These are phyloP conservation scores for Podila verticillata DNA, from an alignment of 192 early-diverging fungal genomes.

Conservation along the genomic window DNA sequence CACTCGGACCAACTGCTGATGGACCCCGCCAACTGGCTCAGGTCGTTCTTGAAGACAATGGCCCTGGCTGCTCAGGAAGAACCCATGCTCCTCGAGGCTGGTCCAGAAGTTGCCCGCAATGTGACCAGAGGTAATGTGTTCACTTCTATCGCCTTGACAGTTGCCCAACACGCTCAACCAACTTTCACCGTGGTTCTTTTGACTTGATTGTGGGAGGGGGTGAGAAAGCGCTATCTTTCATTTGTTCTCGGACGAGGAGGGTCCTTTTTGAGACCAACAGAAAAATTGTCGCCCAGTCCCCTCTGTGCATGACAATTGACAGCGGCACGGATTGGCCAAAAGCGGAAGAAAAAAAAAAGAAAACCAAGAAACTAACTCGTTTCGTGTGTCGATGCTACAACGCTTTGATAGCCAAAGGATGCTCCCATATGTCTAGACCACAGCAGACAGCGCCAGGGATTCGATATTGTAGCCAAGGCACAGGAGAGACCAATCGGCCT, in stretches of 20 bases:
- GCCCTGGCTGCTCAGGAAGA: not conserved
- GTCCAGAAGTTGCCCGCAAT: not conserved
- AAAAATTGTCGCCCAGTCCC: not conserved
- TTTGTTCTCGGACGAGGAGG: not conserved
- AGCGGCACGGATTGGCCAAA: not conserved
- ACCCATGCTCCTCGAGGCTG: not conserved
- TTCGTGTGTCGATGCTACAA: not conserved
- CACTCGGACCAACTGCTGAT: not conserved
- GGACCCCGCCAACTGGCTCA: not conserved
- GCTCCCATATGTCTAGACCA: not conserved
- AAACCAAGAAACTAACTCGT: not conserved
- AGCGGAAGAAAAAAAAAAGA: not conserved
- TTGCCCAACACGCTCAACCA: too few relatives aligned
- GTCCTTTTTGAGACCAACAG: not conserved
- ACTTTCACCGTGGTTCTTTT: too few relatives aligned
- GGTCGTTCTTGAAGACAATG: not conserved
- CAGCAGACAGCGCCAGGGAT: constrained; percentile 10
- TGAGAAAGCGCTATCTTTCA: too few relatives aligned
- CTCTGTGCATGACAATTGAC: not conserved
- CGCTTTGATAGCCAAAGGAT: not conserved
- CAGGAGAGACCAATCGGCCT: constrained; percentile 18
- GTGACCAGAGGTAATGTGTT: not conserved
- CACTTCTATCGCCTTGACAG: not conserved
- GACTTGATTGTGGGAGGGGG: too few relatives aligned
- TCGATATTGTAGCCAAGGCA: constrained; percentile 23